Conservation (phyloP, 331 rosid genomes). For the Phaseolus coccineus region DNA sequence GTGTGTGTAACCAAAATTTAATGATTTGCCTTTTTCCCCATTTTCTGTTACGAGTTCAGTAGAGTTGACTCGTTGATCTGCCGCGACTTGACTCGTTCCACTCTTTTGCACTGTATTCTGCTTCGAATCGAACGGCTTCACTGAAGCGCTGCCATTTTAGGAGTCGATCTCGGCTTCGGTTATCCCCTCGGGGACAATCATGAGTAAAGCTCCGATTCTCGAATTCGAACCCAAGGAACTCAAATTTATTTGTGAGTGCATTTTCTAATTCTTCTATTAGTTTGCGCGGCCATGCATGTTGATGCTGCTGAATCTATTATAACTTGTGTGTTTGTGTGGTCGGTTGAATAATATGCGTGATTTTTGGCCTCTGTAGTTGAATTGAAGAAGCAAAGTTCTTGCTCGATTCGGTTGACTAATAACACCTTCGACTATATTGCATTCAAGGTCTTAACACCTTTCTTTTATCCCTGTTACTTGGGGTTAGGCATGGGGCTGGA, state of each 20-base stretch:
- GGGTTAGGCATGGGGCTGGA: conserved; percentile 8
- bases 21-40: background rate
- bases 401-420: conserved; percentile 73
- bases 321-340: conserved; percentile 1
- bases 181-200: conserved; percentile 46
- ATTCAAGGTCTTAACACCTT: conserved; percentile 50
- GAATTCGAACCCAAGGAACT: conserved; percentile 84
- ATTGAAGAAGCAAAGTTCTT: conserved; percentile 83
- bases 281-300: background rate
- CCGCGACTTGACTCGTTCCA: conserved; percentile 30
- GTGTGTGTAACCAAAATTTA: background rate
- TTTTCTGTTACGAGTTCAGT: conserved; percentile 34
- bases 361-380: conserved; percentile 61
- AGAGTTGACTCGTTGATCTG: conserved; percentile 47
- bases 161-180: conserved; percentile 46
- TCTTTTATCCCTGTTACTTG: background rate
- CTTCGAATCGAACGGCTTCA: conserved; percentile 19
- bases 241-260: conserved; percentile 71
- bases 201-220: conserved; percentile 65
- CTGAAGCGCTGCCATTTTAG: conserved; percentile 36
- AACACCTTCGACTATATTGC: conserved; percentile 69
- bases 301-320: background rate
- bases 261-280: background rate
- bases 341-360: conserved; percentile 8
- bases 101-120: background rate